Evolutionary conservation across 2,329 filamentous ascomycete genomes (phyloP).

Genomic region (Grosmannia serpens): DNA sequence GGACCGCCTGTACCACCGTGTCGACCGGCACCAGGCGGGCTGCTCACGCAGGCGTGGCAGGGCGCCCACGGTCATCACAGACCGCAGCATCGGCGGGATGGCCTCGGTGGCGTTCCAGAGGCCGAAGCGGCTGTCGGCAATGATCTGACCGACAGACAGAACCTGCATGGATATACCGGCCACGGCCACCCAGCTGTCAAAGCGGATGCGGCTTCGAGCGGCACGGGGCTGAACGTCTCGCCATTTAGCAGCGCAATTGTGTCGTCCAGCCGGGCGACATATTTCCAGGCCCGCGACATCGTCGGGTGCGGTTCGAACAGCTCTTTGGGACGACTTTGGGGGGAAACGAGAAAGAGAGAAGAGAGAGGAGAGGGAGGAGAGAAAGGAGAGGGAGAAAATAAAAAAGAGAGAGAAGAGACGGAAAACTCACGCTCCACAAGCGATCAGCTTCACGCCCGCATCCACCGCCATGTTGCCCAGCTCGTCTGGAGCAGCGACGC

Average conservation of each 20-base stretch:
- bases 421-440: not conserved
- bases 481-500: not conserved
- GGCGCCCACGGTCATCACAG: constrained; percentile 27
- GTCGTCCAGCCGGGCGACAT: constrained; percentile 32
- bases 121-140: constrained; percentile 33
- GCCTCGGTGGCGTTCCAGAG: constrained; percentile 40
- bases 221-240: constrained; percentile 11
- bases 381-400: too few relatives aligned
- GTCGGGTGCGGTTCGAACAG: constrained; percentile 30
- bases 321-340: constrained; percentile 15
- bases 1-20: constrained; percentile 26
- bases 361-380: not conserved
- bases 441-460: constrained; percentile 1
- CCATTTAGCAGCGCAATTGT: constrained; percentile 27
- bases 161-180: constrained; percentile 17
- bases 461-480: not conserved
- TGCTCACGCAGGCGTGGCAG: constrained; percentile 34
- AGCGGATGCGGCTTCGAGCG: constrained; percentile 1
- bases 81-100: constrained; percentile 39
- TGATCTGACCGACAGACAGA: constrained; percentile 38
- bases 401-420: not conserved
- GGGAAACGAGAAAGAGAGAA: not conserved
- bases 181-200: constrained; percentile 2
- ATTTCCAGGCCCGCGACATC: constrained; percentile 31
- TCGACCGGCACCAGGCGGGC: constrained; percentile 35